Evolutionary conservation across 225 moss, liverwort and hornwort genomes (phyloP), one percentile per base, ranked within the genome.

Genomic region (Polytrichum commune): DNA sequence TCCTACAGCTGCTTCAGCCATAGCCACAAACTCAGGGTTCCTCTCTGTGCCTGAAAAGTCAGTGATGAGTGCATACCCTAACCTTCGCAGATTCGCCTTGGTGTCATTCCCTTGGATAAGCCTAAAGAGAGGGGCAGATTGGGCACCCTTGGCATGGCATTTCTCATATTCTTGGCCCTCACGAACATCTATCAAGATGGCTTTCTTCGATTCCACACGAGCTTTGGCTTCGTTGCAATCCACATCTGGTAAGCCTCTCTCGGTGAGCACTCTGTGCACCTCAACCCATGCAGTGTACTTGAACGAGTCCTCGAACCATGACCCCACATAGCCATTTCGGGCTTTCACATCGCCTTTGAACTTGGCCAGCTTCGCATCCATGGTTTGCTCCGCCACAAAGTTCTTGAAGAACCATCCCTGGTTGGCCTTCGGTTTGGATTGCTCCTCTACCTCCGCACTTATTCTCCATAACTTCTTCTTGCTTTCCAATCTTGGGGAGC

Each of bases 11-110:
- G 75, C 68, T 0, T 75, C 66, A 33, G 96, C 89, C 13, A 83
- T 83, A 2, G 77, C 63, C 2, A 88, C n/a, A 66, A 93, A 96
- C 8, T 86, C 83, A 19, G 96, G 93, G 72, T 96, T 96, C 7
- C 96, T 80, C 84, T 96, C 93, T 26, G 93, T 93, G 26, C 96
- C 96, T 54, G 77, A 73, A 62, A 93, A 96, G 55, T 96, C 87
- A 0, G 93, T 96, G 38, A 96, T 74, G 10, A 93, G 73, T 19
- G 96, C 96, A 32, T 92, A 90, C 7, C 96, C 96, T 29, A 96
- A 29, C 22, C 96, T 82, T 55, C 93, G 86, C 74, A 96, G 2
- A 53, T 93, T 93, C 54, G 92, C 77, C 60, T 96, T 91, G 10
- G 86, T 76, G 60, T 89, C 87, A 55, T 82, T 89, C 22, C 96